Conservation (phyloP, 2,329 filamentous ascomycete species). For the Botrytis fabae region DNA sequence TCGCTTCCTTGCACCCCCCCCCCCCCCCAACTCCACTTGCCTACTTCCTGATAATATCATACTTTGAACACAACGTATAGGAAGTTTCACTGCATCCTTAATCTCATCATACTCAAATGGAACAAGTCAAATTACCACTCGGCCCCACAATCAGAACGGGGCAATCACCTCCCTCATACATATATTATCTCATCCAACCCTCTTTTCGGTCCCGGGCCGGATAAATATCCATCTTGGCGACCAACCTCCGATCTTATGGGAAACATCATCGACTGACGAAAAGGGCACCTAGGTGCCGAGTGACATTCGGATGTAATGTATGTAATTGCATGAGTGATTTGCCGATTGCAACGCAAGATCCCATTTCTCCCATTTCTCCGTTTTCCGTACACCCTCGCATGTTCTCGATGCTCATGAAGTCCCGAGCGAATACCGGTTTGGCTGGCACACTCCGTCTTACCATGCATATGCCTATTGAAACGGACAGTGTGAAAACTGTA, state of each 20-base stretch:
- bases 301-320: slow-evolving; percentile 20
- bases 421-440: slow-evolving; percentile 10
- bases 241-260: neutral
- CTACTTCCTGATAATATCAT: neutral
- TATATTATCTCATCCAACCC: neutral
- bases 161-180: slow-evolving; percentile 2
- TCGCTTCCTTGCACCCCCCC: neutral
- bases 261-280: slow-evolving; percentile 6
- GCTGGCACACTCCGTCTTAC: slow-evolving; percentile 6
- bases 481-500: neutral
- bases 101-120: neutral
- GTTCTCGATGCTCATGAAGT: neutral
- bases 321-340: slow-evolving; percentile 19
- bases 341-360: slow-evolving; percentile 14
- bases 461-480: neutral
- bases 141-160: neutral
- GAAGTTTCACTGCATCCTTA: neutral
- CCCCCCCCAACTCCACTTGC: slow-evolving; percentile 9
- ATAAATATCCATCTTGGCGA: slow-evolving; percentile 12
- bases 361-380: slow-evolving; percentile 1
- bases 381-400: neutral
- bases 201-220: neutral
- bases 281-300: slow-evolving; percentile 13
- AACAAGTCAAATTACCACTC: neutral
- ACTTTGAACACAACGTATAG: neutral